Percentiles rank a stretch among this genome's conserved stretches.
Evolutionary conservation across 768 basidiomycete genomes (phyloP).

Genomic region (Boletus vinaceobasis): DNA sequence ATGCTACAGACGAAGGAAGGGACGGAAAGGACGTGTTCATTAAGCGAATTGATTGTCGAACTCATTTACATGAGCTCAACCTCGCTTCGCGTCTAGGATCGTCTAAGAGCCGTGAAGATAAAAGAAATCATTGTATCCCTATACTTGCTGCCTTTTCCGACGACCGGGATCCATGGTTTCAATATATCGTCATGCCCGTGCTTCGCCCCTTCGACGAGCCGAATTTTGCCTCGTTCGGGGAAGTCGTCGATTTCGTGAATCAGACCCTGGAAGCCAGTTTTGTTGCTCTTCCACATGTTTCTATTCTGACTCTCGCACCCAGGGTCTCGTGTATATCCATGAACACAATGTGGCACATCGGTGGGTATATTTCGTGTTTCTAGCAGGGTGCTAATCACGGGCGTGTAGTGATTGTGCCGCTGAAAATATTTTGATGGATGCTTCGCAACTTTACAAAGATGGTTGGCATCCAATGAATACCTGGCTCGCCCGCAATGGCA

Average conservation of each 20-base stretch:
- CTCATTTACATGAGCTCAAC: not conserved
- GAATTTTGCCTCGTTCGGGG: constrained; percentile 21
- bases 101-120: not conserved
- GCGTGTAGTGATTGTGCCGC: constrained; percentile 22
- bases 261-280: constrained; percentile 26
- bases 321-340: constrained; percentile 39
- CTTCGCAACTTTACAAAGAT: too few species aligned
- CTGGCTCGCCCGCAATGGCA: constrained; percentile 11
- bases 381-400: not conserved
- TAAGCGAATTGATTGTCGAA: constrained; percentile 1
- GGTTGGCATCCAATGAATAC: constrained; percentile 25
- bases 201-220: constrained; percentile 3
- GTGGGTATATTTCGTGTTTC: constrained; percentile 11
- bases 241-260: constrained; percentile 27
- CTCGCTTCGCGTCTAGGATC: not conserved
- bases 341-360: constrained; percentile 34
- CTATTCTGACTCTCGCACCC: not conserved
- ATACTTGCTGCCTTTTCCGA: constrained; percentile 16
- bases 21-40: constrained; percentile 10
- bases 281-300: not conserved
- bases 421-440: constrained; percentile 34
- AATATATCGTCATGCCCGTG: constrained; percentile 11
- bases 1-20: constrained; percentile 2
- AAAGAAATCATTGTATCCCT: constrained; percentile 22
- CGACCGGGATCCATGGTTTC: constrained; percentile 10